Percentiles rank a stretch among this genome's conserved stretches.
Evolutionary conservation across 2,329 filamentous ascomycete species (phyloP).

Genomic region (Septoria petroselini): DNA sequence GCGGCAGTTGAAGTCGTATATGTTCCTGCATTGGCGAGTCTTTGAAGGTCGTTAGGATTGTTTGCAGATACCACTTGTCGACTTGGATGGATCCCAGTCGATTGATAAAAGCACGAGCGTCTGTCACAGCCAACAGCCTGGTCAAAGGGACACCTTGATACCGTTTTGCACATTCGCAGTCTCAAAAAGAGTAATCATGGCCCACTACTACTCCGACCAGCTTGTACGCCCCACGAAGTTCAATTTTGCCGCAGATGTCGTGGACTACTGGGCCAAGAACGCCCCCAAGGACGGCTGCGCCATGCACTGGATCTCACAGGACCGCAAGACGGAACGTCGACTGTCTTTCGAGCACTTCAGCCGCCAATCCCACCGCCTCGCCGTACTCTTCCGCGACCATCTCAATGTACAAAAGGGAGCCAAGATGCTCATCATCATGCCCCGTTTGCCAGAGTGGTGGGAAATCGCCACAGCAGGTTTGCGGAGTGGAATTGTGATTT

Average conservation of each 20-base stretch:
- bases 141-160: too few relatives aligned
- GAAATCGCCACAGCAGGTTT: slow-evolving; percentile 42
- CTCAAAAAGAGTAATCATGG: slow-evolving; percentile 18
- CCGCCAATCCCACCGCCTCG: slow-evolving; percentile 39
- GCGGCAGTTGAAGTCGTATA: neutral
- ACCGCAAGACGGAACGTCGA: slow-evolving; percentile 31
- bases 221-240: slow-evolving; percentile 33
- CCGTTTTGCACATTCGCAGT: too few relatives aligned
- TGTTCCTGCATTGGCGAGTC: slow-evolving; percentile 1
- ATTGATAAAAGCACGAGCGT: neutral
- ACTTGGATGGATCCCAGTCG: too few relatives aligned
- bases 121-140: neutral
- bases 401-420: slow-evolving; percentile 38
- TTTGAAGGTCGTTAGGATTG: neutral
- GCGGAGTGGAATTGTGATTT: slow-evolving; percentile 40
- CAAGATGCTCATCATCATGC: slow-evolving; percentile 40
- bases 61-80: too few relatives aligned
- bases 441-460: slow-evolving; percentile 42
- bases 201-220: slow-evolving; percentile 30
- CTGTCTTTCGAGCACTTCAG: slow-evolving; percentile 41
- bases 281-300: slow-evolving; percentile 33
- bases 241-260: slow-evolving; percentile 44
- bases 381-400: slow-evolving; percentile 35
- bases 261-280: slow-evolving; percentile 41
- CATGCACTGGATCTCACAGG: slow-evolving; percentile 42